phyloP scores from a whole-genome alignment of 441 rosid genomes.

The Croton setiger region DNA sequence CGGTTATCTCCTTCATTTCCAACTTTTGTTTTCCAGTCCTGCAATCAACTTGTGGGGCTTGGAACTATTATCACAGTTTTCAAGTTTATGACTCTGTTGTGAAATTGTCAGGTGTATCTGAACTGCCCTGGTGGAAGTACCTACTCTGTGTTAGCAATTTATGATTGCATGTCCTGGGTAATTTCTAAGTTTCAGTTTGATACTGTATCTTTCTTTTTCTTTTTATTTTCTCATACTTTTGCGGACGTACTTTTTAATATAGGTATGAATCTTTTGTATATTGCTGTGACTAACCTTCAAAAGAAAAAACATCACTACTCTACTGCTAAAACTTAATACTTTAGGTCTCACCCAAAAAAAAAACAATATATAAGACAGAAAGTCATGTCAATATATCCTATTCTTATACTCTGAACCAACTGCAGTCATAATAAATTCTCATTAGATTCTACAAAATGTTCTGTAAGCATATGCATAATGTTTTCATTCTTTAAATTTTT shows the following conservation, averaged over 20 bases:
- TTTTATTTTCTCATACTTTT: slow-evolving; percentile 1
- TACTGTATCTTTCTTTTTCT: slow-evolving; percentile 7
- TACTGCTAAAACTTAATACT: too few relatives aligned
- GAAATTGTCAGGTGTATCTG: slow-evolving; percentile 57
- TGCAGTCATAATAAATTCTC: neutral
- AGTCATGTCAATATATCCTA: neutral
- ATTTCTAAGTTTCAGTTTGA: slow-evolving; percentile 14
- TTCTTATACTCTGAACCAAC: neutral
- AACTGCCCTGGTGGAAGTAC: slow-evolving; percentile 96
- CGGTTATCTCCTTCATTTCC: slow-evolving; percentile 17
- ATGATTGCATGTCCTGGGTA: slow-evolving; percentile 96
- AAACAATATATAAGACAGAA: neutral
- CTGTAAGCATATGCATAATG: neutral
- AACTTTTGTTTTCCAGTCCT: slow-evolving; percentile 10
- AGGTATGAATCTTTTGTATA: neutral
- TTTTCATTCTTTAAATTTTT: neutral
- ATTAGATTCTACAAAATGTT: neutral
- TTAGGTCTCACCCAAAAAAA: neutral
- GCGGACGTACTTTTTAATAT: neutral
- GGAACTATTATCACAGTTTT: slow-evolving; percentile 3
- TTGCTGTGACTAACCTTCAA: slow-evolving; percentile 1
- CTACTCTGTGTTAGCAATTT: slow-evolving; percentile 78
- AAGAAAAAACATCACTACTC: neutral
- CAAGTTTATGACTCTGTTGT: slow-evolving; percentile 17
- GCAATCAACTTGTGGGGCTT: neutral